Evolutionary conservation across 371 early-diverging fungal species (phyloP), one percentile per base, ranked within the genome.

Genomic region (Entomophthora muscae): DNA sequence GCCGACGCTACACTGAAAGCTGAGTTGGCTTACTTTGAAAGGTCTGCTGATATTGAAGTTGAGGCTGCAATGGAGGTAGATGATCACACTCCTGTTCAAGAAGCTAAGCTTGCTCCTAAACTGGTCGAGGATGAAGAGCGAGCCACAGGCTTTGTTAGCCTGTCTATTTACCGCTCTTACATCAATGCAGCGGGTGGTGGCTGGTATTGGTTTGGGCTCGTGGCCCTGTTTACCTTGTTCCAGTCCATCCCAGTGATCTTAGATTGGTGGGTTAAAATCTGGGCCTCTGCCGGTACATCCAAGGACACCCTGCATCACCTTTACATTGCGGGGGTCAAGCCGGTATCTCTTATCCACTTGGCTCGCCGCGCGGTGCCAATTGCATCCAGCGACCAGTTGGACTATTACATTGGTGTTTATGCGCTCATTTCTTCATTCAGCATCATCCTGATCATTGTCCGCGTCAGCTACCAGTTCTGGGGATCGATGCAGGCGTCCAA

Each of bases 41-140:
- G 65, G 30, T 29, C 52, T 2, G 22, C 59, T 42, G 31, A 58
- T 12, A 28, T 21, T 2, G 64, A n/a, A 1, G 65, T 63, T 1
- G 59, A 63, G 33, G 63, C 65, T 0, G 63, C 56, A 10, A 66
- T 66, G 31, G 66, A 69, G 31, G 65, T 67, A 32, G 61, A 61
- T 52, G 68, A 66, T 1, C n/a, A n/a, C n/a, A 53, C 28, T 21
- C 71, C 53, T 32, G 7, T 54, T 58, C 3, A 65, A 64, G 66
- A 63, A 74, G 29, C 66, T 67, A 53, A 58, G 65, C 52, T 70
- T 70, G 53, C 76, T 74, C 62, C 62, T 58, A 81, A 82, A 62
- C 69, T 88, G 24, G 78, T 82, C 32, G 66, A 78, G 64, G 85
- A 83, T 13, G 90, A 89, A 68, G 76, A 74, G 31, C 77, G 82